These are phyloP conservation scores for Phytophthora gonapodyides DNA, from an alignment of 352 stramenopile species.

Conservation along the genomic window DNA sequence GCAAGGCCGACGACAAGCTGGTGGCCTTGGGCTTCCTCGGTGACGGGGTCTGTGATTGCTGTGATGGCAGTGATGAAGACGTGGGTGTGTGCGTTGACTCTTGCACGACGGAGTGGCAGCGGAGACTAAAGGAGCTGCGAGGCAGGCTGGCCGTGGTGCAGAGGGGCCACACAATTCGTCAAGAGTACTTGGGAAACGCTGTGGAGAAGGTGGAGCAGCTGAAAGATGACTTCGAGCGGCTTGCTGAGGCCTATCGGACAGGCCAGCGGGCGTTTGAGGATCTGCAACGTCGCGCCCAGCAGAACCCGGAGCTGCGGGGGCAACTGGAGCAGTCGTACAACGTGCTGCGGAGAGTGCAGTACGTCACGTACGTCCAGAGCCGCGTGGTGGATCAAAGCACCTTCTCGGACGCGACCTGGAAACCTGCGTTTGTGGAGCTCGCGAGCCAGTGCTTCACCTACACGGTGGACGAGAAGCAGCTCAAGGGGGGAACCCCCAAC, in stretches of 20 bases:
- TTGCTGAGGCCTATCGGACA: constrained; percentile 29
- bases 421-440: constrained; percentile 58
- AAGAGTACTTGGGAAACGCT: constrained; percentile 33
- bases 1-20: constrained; percentile 33
- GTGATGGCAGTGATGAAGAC: constrained; percentile 95
- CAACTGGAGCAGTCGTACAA: constrained; percentile 55
- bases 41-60: constrained; percentile 98
- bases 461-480: constrained; percentile 67
- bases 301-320: constrained; percentile 35
- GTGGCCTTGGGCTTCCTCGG: constrained; percentile 68
- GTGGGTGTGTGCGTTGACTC: constrained; percentile 42
- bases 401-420: constrained; percentile 50
- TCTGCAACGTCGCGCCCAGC: constrained; percentile 29
- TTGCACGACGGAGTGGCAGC: constrained; percentile 37
- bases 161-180: constrained; percentile 23
- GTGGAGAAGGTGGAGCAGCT: constrained; percentile 35
- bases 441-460: constrained; percentile 71
- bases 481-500: constrained; percentile 78
- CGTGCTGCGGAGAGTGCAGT: constrained; percentile 53
- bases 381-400: constrained; percentile 45
- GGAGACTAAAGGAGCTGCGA: constrained; percentile 25
- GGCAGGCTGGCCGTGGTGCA: constrained; percentile 31
- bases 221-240: constrained; percentile 34
- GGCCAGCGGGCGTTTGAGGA: constrained; percentile 34
- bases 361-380: constrained; percentile 54